A percentile compares a stretch with the other conserved stretches of the same genome.
Evolutionary conservation across 108 stramenopile genomes (phyloP).

Genomic region (Mayamaea pseudoterrestris): DNA sequence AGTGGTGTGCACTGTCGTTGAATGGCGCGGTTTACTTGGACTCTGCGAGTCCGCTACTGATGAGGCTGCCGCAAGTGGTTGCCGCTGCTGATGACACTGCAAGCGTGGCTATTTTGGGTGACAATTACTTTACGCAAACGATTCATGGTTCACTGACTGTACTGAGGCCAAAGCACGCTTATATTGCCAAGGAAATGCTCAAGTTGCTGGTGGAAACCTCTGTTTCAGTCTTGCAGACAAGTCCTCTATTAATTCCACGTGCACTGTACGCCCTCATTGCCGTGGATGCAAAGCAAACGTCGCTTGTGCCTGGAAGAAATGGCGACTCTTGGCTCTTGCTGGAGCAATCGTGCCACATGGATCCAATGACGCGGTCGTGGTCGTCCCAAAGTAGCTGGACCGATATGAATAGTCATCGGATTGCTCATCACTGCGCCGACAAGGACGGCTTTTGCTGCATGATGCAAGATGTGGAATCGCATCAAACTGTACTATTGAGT

Average conservation of each 20-base stretch:
- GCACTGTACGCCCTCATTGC: slow-evolving; percentile 21
- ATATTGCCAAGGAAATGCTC: slow-evolving; percentile 15
- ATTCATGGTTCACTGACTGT: slow-evolving; percentile 15
- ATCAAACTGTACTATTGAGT: slow-evolving; percentile 33
- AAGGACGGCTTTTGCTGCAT: slow-evolving; percentile 58
- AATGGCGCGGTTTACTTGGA: slow-evolving; percentile 41
- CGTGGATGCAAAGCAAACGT: background rate
- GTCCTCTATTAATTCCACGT: slow-evolving; percentile 23
- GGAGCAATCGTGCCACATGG: background rate
- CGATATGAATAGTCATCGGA: background rate
- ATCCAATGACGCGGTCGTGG: background rate
- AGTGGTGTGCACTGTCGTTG: slow-evolving; percentile 49
- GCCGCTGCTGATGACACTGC: slow-evolving; percentile 3
- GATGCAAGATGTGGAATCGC: slow-evolving; percentile 24
- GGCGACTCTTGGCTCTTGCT: background rate
- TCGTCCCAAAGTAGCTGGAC: background rate
- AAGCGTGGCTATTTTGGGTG: slow-evolving; percentile 7
- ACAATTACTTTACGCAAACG: background rate
- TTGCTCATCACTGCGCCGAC: slow-evolving; percentile 23
- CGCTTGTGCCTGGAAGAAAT: too few species aligned
- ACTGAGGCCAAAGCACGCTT: slow-evolving; percentile 2
- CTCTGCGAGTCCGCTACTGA: slow-evolving; percentile 27
- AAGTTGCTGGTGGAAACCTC: slow-evolving; percentile 19
- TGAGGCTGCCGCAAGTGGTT: background rate
- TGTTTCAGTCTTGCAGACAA: slow-evolving; percentile 5